These are phyloP conservation scores for Skeletonema potamos DNA, from an alignment of 108 stramenopile genomes.

Conservation along the genomic window DNA sequence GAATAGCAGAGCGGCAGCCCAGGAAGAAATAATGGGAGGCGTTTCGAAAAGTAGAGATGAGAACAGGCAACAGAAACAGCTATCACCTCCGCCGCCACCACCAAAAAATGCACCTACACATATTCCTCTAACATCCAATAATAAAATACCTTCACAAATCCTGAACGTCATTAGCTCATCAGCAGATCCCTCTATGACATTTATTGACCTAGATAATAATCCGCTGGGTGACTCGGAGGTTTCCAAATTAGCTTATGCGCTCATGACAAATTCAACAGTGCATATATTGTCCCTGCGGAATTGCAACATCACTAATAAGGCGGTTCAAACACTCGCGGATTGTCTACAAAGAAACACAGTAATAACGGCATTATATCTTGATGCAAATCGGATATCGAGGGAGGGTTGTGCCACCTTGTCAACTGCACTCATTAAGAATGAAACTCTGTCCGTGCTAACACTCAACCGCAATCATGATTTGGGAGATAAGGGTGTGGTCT, in stretches of 20 bases:
- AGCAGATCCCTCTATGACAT: conserved; percentile 10
- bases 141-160: conserved; percentile 21
- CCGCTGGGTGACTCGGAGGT: conserved; percentile 15
- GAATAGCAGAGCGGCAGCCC: not conserved
- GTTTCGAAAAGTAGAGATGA: not conserved
- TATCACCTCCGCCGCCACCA: not conserved
- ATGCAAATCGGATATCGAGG: conserved; percentile 9
- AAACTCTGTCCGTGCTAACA: conserved; percentile 9
- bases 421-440: conserved; percentile 35
- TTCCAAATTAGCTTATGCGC: conserved; percentile 13
- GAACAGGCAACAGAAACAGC: not conserved
- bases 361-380: conserved; percentile 13
- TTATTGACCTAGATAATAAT: conserved; percentile 8
- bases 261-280: conserved; percentile 13
- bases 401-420: conserved; percentile 22
- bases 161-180: conserved; percentile 10
- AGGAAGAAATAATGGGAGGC: not conserved
- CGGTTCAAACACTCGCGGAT: not conserved
- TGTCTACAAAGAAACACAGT: conserved; percentile 13
- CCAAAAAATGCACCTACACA: not conserved
- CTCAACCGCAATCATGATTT: conserved; percentile 11
- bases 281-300: not conserved
- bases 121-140: conserved; percentile 4
- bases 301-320: conserved; percentile 12
- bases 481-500: conserved; percentile 27